These are phyloP conservation scores for Fusarium buharicum DNA, from an alignment of 2,329 filamentous ascomycete genomes.

Conservation along the genomic window DNA sequence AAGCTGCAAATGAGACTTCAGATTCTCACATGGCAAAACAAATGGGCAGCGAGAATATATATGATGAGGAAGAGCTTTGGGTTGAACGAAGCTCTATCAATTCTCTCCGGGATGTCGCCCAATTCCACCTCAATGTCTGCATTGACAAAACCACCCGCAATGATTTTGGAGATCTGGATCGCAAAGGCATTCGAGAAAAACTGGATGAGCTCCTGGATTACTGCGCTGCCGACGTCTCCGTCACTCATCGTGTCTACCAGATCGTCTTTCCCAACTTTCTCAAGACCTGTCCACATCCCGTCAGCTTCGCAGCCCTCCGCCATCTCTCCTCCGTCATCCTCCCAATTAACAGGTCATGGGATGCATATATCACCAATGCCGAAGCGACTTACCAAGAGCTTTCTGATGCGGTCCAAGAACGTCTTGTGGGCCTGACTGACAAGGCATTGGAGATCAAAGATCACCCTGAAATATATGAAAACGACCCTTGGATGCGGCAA, in stretches of 20 bases:
- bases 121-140: slow-evolving; percentile 91
- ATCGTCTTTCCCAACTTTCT: slow-evolving; percentile 93
- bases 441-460: slow-evolving; percentile 80
- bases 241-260: slow-evolving; percentile 94
- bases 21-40: slow-evolving; percentile 77
- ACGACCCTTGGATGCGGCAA: slow-evolving; percentile 91
- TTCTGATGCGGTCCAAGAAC: slow-evolving; percentile 79
- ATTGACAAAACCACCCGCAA: slow-evolving; percentile 91
- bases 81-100: slow-evolving; percentile 95
- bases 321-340: slow-evolving; percentile 95
- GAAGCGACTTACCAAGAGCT: slow-evolving; percentile 85
- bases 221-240: slow-evolving; percentile 91
- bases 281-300: slow-evolving; percentile 91
- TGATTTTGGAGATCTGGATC: slow-evolving; percentile 84
- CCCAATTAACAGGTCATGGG: slow-evolving; percentile 89
- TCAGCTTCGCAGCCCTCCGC: slow-evolving; percentile 93
- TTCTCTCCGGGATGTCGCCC: slow-evolving; percentile 92
- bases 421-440: slow-evolving; percentile 77
- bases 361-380: slow-evolving; percentile 82
- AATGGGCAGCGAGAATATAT: slow-evolving; percentile 73
- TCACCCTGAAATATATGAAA: slow-evolving; percentile 73
- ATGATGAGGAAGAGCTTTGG: slow-evolving; percentile 96
- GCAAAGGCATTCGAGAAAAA: slow-evolving; percentile 73
- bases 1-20: slow-evolving; percentile 76
- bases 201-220: slow-evolving; percentile 90